Evolutionary conservation across 139 green algal genomes (phyloP).

Genomic region (Eudorina sp.): DNA sequence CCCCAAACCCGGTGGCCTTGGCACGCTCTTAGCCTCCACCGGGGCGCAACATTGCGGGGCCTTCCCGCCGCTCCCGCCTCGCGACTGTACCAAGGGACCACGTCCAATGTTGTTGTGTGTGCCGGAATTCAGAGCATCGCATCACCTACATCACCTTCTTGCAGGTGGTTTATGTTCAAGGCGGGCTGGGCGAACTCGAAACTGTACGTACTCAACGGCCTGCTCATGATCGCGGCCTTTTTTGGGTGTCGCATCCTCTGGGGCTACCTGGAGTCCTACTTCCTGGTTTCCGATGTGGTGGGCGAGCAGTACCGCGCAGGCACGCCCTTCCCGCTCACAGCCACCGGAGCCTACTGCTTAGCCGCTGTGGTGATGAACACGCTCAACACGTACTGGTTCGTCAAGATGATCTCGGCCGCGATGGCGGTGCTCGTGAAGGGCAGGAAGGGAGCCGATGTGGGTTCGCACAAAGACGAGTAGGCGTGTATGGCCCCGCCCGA

Average conservation of each 20-base stretch:
- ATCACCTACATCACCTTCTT: no score
- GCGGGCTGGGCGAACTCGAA: constrained; percentile 45
- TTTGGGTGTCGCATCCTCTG: constrained; percentile 54
- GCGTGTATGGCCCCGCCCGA: no score
- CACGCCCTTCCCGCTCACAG: constrained; percentile 44
- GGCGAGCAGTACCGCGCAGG: not conserved
- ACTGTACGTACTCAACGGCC: constrained; percentile 64
- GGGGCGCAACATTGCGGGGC: no score
- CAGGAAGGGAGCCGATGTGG: constrained; percentile 42
- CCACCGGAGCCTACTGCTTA: constrained; percentile 58
- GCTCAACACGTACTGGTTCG: constrained; percentile 72
- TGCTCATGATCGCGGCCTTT: constrained; percentile 60
- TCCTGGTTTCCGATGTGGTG: constrained; percentile 16
- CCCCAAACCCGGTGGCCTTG: no score
- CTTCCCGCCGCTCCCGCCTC: no score
- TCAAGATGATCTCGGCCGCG: constrained; percentile 59
- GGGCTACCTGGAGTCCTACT: constrained; percentile 26
- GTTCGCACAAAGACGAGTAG: constrained; percentile 36
- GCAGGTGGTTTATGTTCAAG: constrained; percentile 70
- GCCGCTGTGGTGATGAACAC: constrained; percentile 59
- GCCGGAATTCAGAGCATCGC: not conserved
- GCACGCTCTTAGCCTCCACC: no score
- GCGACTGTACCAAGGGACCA: no score
- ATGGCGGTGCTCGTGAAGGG: constrained; percentile 18
- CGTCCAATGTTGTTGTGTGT: not conserved